Conservation (phyloP, 345 rosid species). For the Moringa oleifera region DNA sequence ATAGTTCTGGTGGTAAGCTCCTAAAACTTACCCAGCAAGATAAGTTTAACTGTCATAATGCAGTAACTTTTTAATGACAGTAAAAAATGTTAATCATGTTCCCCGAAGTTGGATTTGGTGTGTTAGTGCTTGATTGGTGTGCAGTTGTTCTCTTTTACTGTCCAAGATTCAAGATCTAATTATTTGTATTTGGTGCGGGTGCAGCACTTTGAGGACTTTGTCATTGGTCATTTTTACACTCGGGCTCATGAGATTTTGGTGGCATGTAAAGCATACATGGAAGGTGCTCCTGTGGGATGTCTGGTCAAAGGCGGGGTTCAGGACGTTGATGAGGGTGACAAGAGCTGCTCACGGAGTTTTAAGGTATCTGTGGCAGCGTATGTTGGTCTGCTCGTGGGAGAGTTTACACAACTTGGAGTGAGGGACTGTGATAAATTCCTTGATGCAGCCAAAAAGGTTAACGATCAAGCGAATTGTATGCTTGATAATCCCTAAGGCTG, state of each 20-base stretch:
- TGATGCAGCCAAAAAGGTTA: not conserved
- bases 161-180: not conserved
- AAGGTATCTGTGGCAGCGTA: constrained; percentile 33
- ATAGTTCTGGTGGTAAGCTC: no score
- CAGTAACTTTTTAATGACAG: not conserved
- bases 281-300: constrained; percentile 66
- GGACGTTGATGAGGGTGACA: constrained; percentile 40
- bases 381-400: constrained; percentile 35
- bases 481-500: constrained; percentile 7
- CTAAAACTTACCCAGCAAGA: no score
- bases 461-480: not conserved
- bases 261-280: constrained; percentile 71
- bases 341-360: constrained; percentile 37
- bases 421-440: constrained; percentile 33
- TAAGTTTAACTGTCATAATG: not conserved
- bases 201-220: constrained; percentile 78
- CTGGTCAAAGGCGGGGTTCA: constrained; percentile 50
- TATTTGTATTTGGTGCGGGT: constrained; percentile 15
- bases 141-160: not conserved
- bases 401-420: constrained; percentile 47
- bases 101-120: not conserved
- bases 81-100: not conserved
- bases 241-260: constrained; percentile 52
- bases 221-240: constrained; percentile 65
- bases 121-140: not conserved